Conservation (phyloP, 345 rosid species). For the Populus ilicifolia region DNA sequence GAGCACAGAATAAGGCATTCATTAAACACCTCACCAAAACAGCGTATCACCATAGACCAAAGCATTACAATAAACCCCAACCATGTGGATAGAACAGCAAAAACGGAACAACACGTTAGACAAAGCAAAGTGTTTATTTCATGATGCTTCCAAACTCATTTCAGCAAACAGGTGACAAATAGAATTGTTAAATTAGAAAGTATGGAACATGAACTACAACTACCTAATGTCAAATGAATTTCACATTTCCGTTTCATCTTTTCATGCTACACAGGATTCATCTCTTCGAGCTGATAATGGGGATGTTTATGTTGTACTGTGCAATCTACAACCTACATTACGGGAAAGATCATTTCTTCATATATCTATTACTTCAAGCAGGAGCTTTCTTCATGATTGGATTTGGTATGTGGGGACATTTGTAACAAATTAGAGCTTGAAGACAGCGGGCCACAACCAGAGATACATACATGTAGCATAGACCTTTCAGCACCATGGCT, state of each 20-base stretch:
- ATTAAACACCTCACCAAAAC: background rate
- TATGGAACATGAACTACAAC: too few relatives aligned
- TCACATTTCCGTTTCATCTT: too few relatives aligned
- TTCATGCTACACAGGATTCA: constrained; percentile 7
- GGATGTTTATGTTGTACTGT: constrained; percentile 19
- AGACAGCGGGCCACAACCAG: background rate
- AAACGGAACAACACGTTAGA: too few relatives aligned
- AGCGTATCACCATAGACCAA: background rate
- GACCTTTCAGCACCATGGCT: too few relatives aligned
- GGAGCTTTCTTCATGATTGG: constrained; percentile 29
- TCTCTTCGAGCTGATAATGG: constrained; percentile 24
- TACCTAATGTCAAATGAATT: too few relatives aligned
- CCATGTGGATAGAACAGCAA: too few relatives aligned
- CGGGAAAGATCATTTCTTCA: constrained; percentile 25
- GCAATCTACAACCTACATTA: constrained; percentile 23
- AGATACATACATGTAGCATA: background rate
- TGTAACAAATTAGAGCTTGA: constrained; percentile 12
- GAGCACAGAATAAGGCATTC: background rate
- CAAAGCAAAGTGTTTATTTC: too few relatives aligned
- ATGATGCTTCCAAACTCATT: too few relatives aligned
- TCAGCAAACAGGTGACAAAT: too few relatives aligned
- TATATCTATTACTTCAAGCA: constrained; percentile 27
- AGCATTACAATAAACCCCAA: too few relatives aligned
- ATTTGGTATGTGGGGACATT: constrained; percentile 25
- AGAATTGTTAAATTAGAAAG: too few relatives aligned